Evolutionary conservation across 306 rosid genomes (phyloP), one percentile per base, ranked within the genome.

Genomic region (Mimosa bimucronata): DNA sequence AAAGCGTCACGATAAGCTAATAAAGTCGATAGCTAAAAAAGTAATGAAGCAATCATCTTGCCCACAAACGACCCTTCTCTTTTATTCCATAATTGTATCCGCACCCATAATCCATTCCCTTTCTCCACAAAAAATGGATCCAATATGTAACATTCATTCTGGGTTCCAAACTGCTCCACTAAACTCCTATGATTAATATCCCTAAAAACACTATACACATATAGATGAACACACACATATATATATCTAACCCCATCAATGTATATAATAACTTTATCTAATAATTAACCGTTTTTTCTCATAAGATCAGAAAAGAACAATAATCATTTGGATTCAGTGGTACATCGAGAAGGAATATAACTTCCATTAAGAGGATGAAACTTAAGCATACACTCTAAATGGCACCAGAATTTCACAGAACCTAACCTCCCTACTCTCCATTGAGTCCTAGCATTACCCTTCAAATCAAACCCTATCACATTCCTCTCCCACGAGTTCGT

Each of bases 371-470:
- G 38, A 4, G 88, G 91, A 37, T 83, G 94, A 76, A 95, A 95
- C 77, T 21, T 80, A 37, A 95, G 94, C 19, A 1, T 78, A 74
- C 98, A 95, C 23, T 86, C 86, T 79, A 95, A 85, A 42, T 81
- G 79, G 70, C 85, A 80, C 87, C 80, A 78, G 72, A 85, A 89
- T 65, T 76, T 92, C 38, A 92, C 67, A 9, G 98, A 91, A 7
- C 96, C 96, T 7, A 92, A 14, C 21, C 55, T 61, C 19, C 96
- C 90, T 4, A 95, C 65, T 40, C 92, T 85, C 98, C 98, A 95
- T 28, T 76, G 78, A 0, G 91, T 88, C 28, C 92, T 83, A 0
- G 85, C 79, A n/a, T 21, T 34, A 0, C 98, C 98, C 31, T 81
- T 91, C 58, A 92, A 71, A 37, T 85, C 84, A 29, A 95, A 92